Conservation (phyloP, 257 asterid species). For the Capsicum pubescens region DNA sequence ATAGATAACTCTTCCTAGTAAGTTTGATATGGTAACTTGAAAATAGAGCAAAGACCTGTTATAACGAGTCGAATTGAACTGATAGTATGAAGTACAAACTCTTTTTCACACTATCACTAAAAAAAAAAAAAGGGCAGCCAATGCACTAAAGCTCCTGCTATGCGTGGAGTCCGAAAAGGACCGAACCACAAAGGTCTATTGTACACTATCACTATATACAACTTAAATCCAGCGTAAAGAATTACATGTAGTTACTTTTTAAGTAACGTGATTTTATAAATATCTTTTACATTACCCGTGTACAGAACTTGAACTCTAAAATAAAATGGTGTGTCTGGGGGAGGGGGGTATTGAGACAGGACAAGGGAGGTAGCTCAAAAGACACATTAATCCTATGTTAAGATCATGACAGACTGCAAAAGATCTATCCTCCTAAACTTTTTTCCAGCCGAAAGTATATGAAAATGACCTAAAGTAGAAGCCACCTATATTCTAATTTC, state of each 20-base stretch:
- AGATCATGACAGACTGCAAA: slow-evolving; percentile 12
- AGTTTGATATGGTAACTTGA: background rate
- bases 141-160: no score
- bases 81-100: no score
- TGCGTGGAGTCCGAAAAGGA: no score
- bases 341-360: background rate
- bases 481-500: slow-evolving; percentile 25
- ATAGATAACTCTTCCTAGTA: background rate
- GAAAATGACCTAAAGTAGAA: slow-evolving; percentile 26
- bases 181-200: no score
- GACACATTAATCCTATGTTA: slow-evolving; percentile 15
- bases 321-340: background rate
- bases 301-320: background rate
- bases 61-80: background rate
- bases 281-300: background rate
- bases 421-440: slow-evolving; percentile 8
- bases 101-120: no score
- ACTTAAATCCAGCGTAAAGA: background rate
- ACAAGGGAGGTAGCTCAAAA: slow-evolving; percentile 14
- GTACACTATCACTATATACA: background rate
- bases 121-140: no score
- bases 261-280: background rate
- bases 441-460: slow-evolving; percentile 12
- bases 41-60: background rate
- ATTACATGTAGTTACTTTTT: background rate